These are phyloP conservation scores for Leccinum longicurvipes DNA, from an alignment of 768 basidiomycete genomes.

Conservation along the genomic window DNA sequence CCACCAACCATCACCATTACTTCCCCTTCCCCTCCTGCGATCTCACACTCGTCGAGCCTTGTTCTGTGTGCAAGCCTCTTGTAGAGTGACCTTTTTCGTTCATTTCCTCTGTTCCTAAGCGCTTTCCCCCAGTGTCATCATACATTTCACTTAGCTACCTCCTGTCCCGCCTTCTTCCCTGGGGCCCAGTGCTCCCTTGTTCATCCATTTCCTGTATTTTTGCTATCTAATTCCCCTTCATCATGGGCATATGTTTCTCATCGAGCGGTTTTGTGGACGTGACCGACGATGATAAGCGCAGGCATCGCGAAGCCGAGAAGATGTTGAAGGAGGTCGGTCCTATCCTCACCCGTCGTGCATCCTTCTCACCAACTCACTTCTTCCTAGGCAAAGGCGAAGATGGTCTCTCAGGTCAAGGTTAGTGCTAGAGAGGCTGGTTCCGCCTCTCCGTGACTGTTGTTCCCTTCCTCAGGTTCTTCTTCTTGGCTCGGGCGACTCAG, in stretches of 20 bases:
- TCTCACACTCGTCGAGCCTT: slow-evolving; percentile 13
- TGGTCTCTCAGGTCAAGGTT: slow-evolving; percentile 77
- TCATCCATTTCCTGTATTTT: slow-evolving; percentile 1
- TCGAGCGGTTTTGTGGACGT: slow-evolving; percentile 52
- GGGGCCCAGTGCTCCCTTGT: slow-evolving; percentile 16
- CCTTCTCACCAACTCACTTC: background rate
- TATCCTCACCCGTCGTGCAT: background rate
- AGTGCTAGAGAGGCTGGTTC: slow-evolving; percentile 4
- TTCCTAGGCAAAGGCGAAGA: slow-evolving; percentile 64
- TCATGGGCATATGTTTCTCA: slow-evolving; percentile 82
- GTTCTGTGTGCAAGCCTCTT: slow-evolving; percentile 18
- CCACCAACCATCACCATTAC: background rate
- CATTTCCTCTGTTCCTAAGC: background rate
- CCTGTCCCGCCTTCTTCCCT: background rate
- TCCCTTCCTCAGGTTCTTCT: slow-evolving; percentile 61
- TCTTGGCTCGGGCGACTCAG: slow-evolving; percentile 90
- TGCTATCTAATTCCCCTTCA: background rate
- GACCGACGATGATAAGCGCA: slow-evolving; percentile 63
- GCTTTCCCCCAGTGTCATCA: background rate
- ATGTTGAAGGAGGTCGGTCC: slow-evolving; percentile 66
- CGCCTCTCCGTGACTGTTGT: background rate
- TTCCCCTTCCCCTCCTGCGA: background rate
- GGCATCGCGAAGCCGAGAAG: slow-evolving; percentile 72
- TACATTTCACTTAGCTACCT: background rate
- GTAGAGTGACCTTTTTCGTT: slow-evolving; percentile 4